Evolutionary conservation across 352 stramenopile species (phyloP), one percentile per base, ranked within the genome.

Genomic region (Globisporangium paroecandrum): DNA sequence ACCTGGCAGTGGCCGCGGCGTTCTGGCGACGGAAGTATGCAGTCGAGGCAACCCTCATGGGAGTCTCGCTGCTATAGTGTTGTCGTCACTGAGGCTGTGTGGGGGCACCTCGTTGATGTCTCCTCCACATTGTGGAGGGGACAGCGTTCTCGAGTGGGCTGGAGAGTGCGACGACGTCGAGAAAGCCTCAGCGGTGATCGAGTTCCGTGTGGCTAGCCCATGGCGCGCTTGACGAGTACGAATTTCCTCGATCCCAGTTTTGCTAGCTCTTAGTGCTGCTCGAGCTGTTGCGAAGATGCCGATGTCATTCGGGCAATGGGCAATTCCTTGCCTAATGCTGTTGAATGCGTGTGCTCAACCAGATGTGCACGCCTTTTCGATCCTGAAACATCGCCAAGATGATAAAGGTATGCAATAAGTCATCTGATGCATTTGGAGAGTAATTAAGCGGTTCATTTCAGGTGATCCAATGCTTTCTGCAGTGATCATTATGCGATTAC

Each of bases 171-270:
- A 59, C 41, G 29, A 41, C 55, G 12, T 32, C 38, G 41, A 22
- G 18, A 27, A 32, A 24, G 10, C 24, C 29, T 38, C 29, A 10
- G 3, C 0, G 3, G 27, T 64, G 53, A 7, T 63, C 38, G 54
- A 46, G 54, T 69, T 69, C 63, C 55, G 63, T 6, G 8, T 36
- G 27, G 29, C 29, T 4, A 6, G 27, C 54, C 9, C 54, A 69
- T 10, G 55, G 41, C 10, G 41, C 55, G 29, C 29, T 32, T 8
- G 27, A 32, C 2, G 29, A 32, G 29, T 8, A 32, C 7, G 4
- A 32, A 32, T 4, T 32, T 32, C 29, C 29, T 32, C 29, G 4
- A 32, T 32, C 29, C 29, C 29, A 32, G 29, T 32, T 8, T 32
- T 32, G 4, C 29, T 32, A 32, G 29, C 29, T 32, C 29, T 32